These are phyloP conservation scores for Liriodendron chinense DNA, from an alignment of 164 flowering plant species.

Conservation along the genomic window DNA sequence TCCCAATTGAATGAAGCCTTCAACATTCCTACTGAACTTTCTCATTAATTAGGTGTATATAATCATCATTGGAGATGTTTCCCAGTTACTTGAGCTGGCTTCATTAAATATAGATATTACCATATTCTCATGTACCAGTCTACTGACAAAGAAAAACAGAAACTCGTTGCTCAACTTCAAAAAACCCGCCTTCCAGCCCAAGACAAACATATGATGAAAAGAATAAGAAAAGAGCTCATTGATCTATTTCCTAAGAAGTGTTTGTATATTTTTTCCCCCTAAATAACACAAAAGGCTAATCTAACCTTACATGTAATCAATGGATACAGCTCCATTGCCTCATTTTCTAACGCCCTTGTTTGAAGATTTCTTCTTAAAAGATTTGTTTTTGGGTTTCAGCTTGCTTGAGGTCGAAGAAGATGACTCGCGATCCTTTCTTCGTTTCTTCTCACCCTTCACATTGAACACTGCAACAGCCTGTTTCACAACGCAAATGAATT, in stretches of 20 bases:
- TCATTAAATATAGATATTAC: not conserved
- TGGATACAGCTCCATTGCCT: not conserved
- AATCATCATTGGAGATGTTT: too few species aligned
- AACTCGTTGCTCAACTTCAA: too few species aligned
- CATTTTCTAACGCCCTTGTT: slow-evolving; percentile 22
- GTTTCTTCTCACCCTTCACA: slow-evolving; percentile 35
- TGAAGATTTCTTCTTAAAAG: slow-evolving; percentile 43
- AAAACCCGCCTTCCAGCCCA: not conserved
- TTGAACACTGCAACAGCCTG: slow-evolving; percentile 62
- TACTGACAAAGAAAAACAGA: not conserved
- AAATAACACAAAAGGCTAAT: not conserved
- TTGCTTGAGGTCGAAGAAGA: slow-evolving; percentile 45
- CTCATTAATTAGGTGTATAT: too few species aligned
- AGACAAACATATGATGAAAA: not conserved
- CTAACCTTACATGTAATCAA: not conserved
- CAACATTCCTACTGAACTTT: too few species aligned
- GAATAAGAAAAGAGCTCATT: not conserved
- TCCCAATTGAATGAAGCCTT: too few species aligned
- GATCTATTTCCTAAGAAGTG: not conserved
- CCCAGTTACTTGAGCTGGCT: not conserved
- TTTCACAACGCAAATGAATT: not conserved
- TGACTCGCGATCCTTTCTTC: slow-evolving; percentile 31
- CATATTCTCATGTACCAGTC: not conserved
- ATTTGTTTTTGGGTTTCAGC: slow-evolving; percentile 50
- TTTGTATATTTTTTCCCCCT: not conserved